Evolutionary conservation across 345 rosid genomes (phyloP), one percentile per base, ranked within the genome.

Genomic region (Corchorus capsularis): DNA sequence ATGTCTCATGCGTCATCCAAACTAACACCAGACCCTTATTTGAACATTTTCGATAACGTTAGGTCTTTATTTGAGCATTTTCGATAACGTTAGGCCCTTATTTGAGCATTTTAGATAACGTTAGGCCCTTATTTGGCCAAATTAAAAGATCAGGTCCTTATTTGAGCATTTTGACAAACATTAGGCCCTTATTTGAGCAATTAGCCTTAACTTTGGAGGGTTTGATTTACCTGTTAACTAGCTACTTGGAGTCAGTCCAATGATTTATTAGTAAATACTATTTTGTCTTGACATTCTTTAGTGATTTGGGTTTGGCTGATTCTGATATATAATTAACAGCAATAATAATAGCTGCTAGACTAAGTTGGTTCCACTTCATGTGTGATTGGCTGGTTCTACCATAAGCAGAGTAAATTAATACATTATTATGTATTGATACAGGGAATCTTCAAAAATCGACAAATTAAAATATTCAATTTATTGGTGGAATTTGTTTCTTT

Each of bases 391-490:
- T 62, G 45, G 45, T 34, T 62, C 9, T 62, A 15, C 46, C 37
- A 63, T 20, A 12, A 15, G 34, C 56, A 60, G 8, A 60, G 43
- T 39, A 39, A 4, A 39, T 39, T 2, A 39, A 39, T 3, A 39
- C 6, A 0, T 39, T 39, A 39, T 4, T 39, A 39, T 39, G 43
- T 39, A 50, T 72, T 53, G 65, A 63, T 45, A 16, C 55, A 16
- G 52, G 53, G 82, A 75, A 79, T 75, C 72, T 35, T 27, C 46
- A 34, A 45, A 43, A 15, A 46, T 70, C 43, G 72, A 69, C 68
- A 19, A 61, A 6, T 15, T 45, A 39, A 68, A 69, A 53, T 61
- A 57, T 64, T 55, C 65, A 63, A 34, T 13, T 20, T 5, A 2
- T 53, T 41, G 39, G 35, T 55, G 75, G 50, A 22, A 2, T 8